A percentile compares a stretch with the other conserved stretches of the same genome.
Evolutionary conservation across 306 rosid species (phyloP).

Genomic region (Pachyrhizus erosus): DNA sequence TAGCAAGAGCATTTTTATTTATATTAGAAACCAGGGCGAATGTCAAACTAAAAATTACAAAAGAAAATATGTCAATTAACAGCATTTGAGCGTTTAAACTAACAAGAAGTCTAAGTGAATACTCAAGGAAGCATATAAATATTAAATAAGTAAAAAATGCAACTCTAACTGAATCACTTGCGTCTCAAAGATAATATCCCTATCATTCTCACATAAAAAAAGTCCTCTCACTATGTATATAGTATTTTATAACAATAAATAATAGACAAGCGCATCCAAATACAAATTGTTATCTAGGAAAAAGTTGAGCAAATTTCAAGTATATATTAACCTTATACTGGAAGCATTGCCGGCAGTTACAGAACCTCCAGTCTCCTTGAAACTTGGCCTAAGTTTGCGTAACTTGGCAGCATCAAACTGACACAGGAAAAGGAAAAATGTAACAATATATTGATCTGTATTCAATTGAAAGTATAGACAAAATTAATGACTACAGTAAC

Average conservation of each 20-base stretch:
- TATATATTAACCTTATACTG: slow-evolving; percentile 79
- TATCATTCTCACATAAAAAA: no score
- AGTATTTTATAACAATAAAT: no score
- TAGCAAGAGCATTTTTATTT: slow-evolving; percentile 36
- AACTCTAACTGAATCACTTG: slow-evolving; percentile 36
- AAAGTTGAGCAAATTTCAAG: background rate
- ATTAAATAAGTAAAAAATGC: slow-evolving; percentile 5
- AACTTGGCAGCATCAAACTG: slow-evolving; percentile 96
- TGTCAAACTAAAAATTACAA: slow-evolving; percentile 36
- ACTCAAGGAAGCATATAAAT: slow-evolving; percentile 3
- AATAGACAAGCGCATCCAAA: no score
- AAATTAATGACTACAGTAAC: background rate
- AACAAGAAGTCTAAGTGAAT: slow-evolving; percentile 19
- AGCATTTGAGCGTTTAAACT: slow-evolving; percentile 29
- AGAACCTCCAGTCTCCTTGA: slow-evolving; percentile 91
- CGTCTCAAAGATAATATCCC: background rate
- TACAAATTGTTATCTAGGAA: background rate
- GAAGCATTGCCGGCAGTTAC: slow-evolving; percentile 99
- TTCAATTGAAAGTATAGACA: slow-evolving; percentile 12
- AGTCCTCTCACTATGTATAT: no score
- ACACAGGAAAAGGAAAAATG: slow-evolving; percentile 38
- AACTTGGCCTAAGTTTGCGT: slow-evolving; percentile 97
- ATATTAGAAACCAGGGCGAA: slow-evolving; percentile 32
- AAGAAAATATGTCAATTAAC: slow-evolving; percentile 16
- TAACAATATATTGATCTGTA: slow-evolving; percentile 17